Base-by-base conservation (phyloP, 2,329 filamentous ascomycete species). In the Nemania diffusa region DNA sequence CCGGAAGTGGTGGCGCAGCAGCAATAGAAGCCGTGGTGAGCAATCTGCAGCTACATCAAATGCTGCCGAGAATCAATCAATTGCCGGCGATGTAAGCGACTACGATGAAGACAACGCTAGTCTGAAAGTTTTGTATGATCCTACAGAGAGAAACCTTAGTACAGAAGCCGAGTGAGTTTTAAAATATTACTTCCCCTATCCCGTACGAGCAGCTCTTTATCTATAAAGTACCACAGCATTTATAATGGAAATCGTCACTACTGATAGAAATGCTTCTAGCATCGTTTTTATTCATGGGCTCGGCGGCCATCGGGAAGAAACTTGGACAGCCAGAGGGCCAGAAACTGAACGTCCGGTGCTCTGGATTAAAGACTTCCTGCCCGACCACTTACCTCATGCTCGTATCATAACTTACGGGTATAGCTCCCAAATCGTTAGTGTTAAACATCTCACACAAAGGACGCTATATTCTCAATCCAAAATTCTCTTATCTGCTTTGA, bases 361-460 rank as follows among this genome's bases (percentile, higher is more conserved):
- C 5, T 57, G 55, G 55, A 46, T 57, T 15, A 29, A 22, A 46
- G 37, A 57, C 20, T 34, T 57, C 22, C 55, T 57, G 15, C 55
- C 37, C 2, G 3, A 15, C 5, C 7, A 46, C 0, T 20, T 57
- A 46, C 55, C 55, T 24, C 17, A 15, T 20, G 55, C 55, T 48
- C 37, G 55, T 5, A 46, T 46, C 37, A 57, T 57, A 24, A 46
- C 55, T 8, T 57, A 46, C n/a, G 55, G 55, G 9, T 57, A 57
- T 57, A 34, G n/a, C 55, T 57, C 55, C 22, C 13, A 57, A 29
- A 24, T 57, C 55, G 11, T 1, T 1, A 46, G 34, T 57, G 37
- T 29, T 13, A 44, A 27, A 29, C 8, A 57, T 20, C 37, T 57
- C 15, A 57, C 24, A 20, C 55, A 57, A 20, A 44, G 42, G 22